Evolutionary conservation across 1,284 basidiomycete genomes (phyloP), one percentile per base, ranked within the genome.

Genomic region (Trichosporon coremiiforme): DNA sequence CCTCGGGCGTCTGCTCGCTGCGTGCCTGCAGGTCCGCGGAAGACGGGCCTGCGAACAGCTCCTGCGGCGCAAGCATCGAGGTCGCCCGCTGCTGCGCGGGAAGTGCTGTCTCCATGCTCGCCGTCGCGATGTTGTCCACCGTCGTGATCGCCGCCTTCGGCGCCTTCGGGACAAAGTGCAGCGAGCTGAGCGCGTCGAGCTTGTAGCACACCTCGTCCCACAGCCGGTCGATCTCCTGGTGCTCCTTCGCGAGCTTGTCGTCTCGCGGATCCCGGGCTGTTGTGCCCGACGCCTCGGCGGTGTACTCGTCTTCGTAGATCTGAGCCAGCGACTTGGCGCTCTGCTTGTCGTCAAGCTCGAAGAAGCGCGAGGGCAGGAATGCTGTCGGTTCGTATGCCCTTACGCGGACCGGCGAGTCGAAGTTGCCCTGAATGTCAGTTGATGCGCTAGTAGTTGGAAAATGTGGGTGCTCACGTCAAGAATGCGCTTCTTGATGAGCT

Each of bases 291-390:
- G 82, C 89, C 22, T 88, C 87, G 1, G 89, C 88, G 65, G 90
- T 86, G 83, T 92, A 99, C 74, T 97, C 95, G 73, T 93, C 91
- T 81, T 98, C 97, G 84, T 99, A 99, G 70, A 98, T 93, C 84
- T 99, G 93, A 7, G 95, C 95, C 41, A 99, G 88, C 0, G 92
- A 95, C 82, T 95, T 91, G 15, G 88, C 86, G 6, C 91, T 94
- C 80, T 95, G 92, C 13, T 88, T 89, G 77, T 98, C 95, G 78
- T 94, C 89, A 20, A 99, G 86, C 79, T 98, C 95, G 72, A 98
- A 90, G 74, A 94, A 86, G 25, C 91, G 88, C 0, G 94, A 96
- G 0, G 96, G 94, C 0, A 98, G 85, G 87, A 96, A 98, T 0
- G 94, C 89, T 74, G 91, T 92, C 71, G 92, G 90, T 68, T 94